Evolutionary conservation across 2,329 filamentous ascomycete species (phyloP).

Genomic region (Colletotrichum karsti): DNA sequence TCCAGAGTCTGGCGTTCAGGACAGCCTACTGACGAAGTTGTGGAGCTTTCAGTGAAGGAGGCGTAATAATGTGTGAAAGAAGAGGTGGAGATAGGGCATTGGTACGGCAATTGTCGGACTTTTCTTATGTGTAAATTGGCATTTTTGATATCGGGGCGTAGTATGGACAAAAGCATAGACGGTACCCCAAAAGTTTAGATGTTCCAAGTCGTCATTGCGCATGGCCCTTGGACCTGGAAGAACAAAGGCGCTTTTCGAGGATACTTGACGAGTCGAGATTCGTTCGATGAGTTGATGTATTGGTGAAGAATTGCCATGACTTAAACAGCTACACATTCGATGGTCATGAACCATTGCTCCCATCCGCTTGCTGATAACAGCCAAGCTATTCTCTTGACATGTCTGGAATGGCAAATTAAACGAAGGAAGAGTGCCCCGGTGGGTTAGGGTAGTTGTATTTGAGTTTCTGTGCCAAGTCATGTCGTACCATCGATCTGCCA

Average conservation of each 20-base stretch:
- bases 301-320: not conserved
- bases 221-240: not conserved
- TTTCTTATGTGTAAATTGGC: constrained; percentile 1
- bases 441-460: not conserved
- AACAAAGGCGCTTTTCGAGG: not conserved
- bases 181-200: constrained; percentile 9
- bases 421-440: not conserved
- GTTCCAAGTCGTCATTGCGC: not conserved
- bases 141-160: constrained; percentile 3
- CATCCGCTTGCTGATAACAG: not conserved
- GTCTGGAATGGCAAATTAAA: not conserved
- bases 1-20: constrained; percentile 52
- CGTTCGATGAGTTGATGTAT: not conserved
- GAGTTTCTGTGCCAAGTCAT: not conserved
- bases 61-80: not conserved
- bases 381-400: not conserved
- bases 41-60: constrained; percentile 61
- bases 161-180: constrained; percentile 1
- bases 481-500: not conserved
- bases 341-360: not conserved
- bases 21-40: constrained; percentile 66
- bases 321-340: not conserved
- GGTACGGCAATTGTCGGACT: not conserved
- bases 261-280: not conserved
- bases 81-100: not conserved